Evolutionary conservation across 2,329 filamentous ascomycete species (phyloP).

Genomic region (Monosporascus cannonballus): DNA sequence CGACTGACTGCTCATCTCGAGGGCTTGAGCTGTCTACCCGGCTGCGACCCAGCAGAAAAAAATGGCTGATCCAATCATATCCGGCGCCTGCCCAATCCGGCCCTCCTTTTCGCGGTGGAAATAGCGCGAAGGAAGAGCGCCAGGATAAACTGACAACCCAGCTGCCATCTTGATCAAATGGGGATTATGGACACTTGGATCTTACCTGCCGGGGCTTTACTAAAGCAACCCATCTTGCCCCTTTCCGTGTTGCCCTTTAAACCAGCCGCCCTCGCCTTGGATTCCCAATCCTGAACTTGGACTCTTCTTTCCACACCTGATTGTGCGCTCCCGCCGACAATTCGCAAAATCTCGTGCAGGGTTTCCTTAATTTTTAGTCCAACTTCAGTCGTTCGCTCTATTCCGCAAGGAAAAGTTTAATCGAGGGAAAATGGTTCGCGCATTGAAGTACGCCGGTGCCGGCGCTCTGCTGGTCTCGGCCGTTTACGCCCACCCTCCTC

Average conservation of each 20-base stretch:
- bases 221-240: background rate
- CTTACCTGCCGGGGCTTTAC: no score
- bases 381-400: slow-evolving; percentile 27
- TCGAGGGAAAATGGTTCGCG: slow-evolving; percentile 22
- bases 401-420: slow-evolving; percentile 5
- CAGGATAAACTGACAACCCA: background rate
- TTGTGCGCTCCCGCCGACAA: slow-evolving; percentile 6
- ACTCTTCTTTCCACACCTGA: slow-evolving; percentile 7
- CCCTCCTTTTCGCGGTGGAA: no score
- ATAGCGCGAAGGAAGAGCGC: no score
- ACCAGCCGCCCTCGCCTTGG: slow-evolving; percentile 4
- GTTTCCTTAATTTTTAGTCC: slow-evolving; percentile 7
- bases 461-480: slow-evolving; percentile 23
- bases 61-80: no score
- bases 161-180: background rate
- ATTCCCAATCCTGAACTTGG: background rate
- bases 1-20: no score
- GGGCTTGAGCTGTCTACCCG: background rate
- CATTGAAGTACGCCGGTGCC: slow-evolving; percentile 25
- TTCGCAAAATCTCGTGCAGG: slow-evolving; percentile 4
- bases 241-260: slow-evolving; percentile 3
- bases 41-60: background rate
- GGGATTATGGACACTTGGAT: background rate
- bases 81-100: no score
- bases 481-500: slow-evolving; percentile 14